A percentile compares a stretch with the other conserved stretches of the same genome.
These are phyloP conservation scores for Hysterangium stoloniferum DNA, from an alignment of 768 basidiomycete species.

Conservation along the genomic window DNA sequence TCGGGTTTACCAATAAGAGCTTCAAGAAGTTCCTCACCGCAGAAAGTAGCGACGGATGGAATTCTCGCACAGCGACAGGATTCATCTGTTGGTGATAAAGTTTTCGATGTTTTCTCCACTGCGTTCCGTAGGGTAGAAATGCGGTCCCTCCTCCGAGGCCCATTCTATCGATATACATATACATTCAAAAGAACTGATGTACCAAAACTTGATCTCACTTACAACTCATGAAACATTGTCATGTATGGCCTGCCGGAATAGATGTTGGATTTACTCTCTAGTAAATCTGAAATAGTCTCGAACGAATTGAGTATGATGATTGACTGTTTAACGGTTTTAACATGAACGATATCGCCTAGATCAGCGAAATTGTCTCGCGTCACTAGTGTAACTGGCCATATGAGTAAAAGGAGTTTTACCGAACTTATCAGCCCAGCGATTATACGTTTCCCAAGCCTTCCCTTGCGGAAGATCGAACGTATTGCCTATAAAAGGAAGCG, in stretches of 20 bases:
- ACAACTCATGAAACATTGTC: constrained; percentile 41
- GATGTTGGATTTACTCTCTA: constrained; percentile 37
- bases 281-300: constrained; percentile 32
- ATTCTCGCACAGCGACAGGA: constrained; percentile 19
- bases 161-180: constrained; percentile 25
- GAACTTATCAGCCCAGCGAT: constrained; percentile 6
- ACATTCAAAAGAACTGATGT: not conserved
- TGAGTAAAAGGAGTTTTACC: no score
- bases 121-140: constrained; percentile 33
- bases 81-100: constrained; percentile 34
- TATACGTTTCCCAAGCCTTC: constrained; percentile 5
- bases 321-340: constrained; percentile 37
- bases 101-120: constrained; percentile 31
- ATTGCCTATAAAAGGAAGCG: not conserved
- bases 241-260: constrained; percentile 39
- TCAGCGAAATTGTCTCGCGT: no score
- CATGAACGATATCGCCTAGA: constrained; percentile 44
- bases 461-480: not conserved
- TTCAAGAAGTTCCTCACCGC: constrained; percentile 33
- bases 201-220: constrained; percentile 14
- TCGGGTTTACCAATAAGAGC: constrained; percentile 30
- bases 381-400: no score
- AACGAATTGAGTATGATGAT: constrained; percentile 40
- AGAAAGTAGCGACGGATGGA: constrained; percentile 23
- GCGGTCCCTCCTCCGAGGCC: constrained; percentile 33